A percentile compares a stretch with the other conserved stretches of the same genome.
phyloP scores from a whole-genome alignment of 441 rosid genomes.

The Populus tomentosa region DNA sequence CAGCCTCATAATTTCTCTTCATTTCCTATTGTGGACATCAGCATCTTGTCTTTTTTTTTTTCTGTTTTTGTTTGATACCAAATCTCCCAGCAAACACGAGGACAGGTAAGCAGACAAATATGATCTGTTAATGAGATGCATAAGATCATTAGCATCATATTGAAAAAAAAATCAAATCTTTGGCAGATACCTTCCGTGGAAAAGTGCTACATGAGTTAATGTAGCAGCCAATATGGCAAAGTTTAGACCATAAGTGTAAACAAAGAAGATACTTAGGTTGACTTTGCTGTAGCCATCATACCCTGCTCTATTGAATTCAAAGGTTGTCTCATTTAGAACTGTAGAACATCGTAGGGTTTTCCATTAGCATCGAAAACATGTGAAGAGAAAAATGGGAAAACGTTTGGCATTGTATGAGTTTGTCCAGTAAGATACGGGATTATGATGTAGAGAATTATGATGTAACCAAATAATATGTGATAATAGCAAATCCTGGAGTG shows the following conservation, averaged over 20 bases:
- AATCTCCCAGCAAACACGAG: conserved; percentile 18
- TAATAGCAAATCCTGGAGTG: conserved; percentile 35
- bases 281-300: too few relatives aligned
- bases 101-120: not conserved
- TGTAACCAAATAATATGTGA: conserved; percentile 29
- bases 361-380: conserved; percentile 27
- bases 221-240: too few relatives aligned
- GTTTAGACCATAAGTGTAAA: too few relatives aligned
- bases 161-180: not conserved
- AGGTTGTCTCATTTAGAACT: conserved; percentile 21
- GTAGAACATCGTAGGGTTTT: conserved; percentile 16
- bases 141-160: too few relatives aligned
- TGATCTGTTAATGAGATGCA: not conserved
- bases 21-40: conserved; percentile 16
- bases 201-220: too few relatives aligned
- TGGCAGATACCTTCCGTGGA: too few relatives aligned
- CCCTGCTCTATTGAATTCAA: conserved; percentile 22
- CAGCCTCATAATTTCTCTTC: conserved; percentile 13
- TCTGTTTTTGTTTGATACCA: conserved; percentile 32
- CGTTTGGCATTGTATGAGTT: conserved; percentile 32
- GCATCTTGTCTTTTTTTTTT: not conserved
- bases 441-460: conserved; percentile 28
- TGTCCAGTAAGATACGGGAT: conserved; percentile 37
- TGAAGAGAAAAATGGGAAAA: conserved; percentile 38
- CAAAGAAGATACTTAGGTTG: too few relatives aligned